These are phyloP conservation scores for Bacterosira constricta DNA, from an alignment of 108 stramenopile genomes.

Conservation along the genomic window DNA sequence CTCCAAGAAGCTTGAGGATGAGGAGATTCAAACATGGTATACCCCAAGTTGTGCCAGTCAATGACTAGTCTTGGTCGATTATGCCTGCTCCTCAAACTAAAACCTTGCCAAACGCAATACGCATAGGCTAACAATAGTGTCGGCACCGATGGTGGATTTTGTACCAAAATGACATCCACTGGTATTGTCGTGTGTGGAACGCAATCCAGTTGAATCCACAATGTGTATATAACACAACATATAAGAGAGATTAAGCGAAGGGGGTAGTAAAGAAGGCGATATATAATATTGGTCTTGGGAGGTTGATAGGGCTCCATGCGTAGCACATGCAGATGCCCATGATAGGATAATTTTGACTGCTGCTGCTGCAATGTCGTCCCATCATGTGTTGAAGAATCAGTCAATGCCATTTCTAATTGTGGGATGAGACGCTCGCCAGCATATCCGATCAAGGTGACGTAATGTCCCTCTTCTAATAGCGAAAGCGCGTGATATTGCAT, in stretches of 20 bases:
- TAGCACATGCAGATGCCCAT: slow-evolving; percentile 58
- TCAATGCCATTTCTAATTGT: slow-evolving; percentile 20
- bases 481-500: slow-evolving; percentile 99
- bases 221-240: slow-evolving; percentile 54
- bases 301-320: slow-evolving; percentile 62
- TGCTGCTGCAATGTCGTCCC: background rate
- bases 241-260: slow-evolving; percentile 57
- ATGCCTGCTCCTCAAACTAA: slow-evolving; percentile 17
- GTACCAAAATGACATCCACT: slow-evolving; percentile 86
- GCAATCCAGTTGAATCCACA: slow-evolving; percentile 48
- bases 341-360: background rate
- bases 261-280: slow-evolving; percentile 67
- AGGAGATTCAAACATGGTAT: slow-evolving; percentile 81
- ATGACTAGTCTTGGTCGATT: slow-evolving; percentile 80
- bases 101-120: slow-evolving; percentile 41
- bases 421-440: slow-evolving; percentile 66
- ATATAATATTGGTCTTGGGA: slow-evolving; percentile 39
- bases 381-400: background rate
- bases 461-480: slow-evolving; percentile 70
- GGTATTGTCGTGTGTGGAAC: slow-evolving; percentile 28
- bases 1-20: background rate
- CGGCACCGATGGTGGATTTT: slow-evolving; percentile 98
- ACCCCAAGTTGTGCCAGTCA: slow-evolving; percentile 99
- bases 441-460: slow-evolving; percentile 79
- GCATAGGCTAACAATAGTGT: slow-evolving; percentile 70